Evolutionary conservation across 352 stramenopile genomes (phyloP), one percentile per base, ranked within the genome.

Genomic region (Globisporangium irregulare): DNA sequence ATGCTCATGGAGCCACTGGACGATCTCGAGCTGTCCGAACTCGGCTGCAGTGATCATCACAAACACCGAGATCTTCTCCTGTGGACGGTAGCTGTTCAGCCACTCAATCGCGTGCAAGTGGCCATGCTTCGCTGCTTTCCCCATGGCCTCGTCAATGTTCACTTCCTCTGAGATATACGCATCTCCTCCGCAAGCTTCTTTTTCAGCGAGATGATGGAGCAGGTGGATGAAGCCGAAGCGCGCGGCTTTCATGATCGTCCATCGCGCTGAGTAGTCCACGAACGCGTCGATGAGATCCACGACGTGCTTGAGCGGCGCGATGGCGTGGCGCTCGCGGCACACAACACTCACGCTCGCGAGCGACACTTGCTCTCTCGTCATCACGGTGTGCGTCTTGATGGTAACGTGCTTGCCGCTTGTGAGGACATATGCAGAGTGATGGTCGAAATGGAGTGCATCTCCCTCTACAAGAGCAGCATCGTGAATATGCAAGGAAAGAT

Each of bases 161-260:
- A 84, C 72, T 18, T 62, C 50, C 18, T 77, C 65, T 8, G 36
- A 48, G 1, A 58, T 15, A 48, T 62, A 70, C 22, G 71, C 25
- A 10, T 62, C 55, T 12, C 55, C 51, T 24, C 59, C 67, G 15
- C 15, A 27, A 7, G 46, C 58, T 46, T 71, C 60, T 10, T 74
- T 73, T 9, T 60, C 53, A 8, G 75, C 79, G 27, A 87, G 68
- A n/a, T 70, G 64, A 32, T 65, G 60, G 14, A 86, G 72, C 29
- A 88, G 61, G 38, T 82, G 70, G 67, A 90, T 67, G 36, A 76
- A 77, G 22, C 75, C 77, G 9, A 66, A 48, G 10, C 71, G 68
- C 20, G 80, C 77, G 6, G 78, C 82, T 14, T 64, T 70, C 24
- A 74, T 71, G 58, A 90, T 32, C 20, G 73, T 79, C 81, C 80